Conservation (phyloP, 345 rosid genomes). For the Brassica juncea region DNA sequence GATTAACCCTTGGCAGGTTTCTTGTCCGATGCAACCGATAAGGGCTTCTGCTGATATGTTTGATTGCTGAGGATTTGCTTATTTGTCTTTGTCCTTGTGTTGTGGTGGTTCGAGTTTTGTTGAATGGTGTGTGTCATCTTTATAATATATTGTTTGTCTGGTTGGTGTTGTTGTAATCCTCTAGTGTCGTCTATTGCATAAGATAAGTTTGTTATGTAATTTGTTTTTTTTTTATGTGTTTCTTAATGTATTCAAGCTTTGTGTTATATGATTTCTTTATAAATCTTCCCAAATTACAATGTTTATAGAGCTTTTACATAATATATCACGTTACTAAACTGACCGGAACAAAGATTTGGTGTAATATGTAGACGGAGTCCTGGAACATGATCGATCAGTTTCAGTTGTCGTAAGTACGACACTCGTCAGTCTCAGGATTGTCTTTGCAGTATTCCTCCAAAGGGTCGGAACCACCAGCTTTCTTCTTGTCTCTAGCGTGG, state of each 20-base stretch:
- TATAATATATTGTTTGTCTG: neutral
- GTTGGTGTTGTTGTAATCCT: neutral
- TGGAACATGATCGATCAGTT: neutral
- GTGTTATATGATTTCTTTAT: neutral
- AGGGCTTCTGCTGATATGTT: conserved; percentile 56
- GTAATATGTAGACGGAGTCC: neutral
- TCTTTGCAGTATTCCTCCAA: conserved; percentile 90
- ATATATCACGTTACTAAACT: neutral
- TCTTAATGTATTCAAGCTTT: conserved; percentile 26
- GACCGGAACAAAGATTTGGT: neutral
- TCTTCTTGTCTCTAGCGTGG: conserved; percentile 86
- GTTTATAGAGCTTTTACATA: neutral
- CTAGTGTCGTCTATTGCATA: conserved; percentile 16
- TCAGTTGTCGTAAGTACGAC: conserved; percentile 87
- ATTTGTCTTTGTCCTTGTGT: neutral
- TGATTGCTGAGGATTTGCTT: conserved; percentile 36
- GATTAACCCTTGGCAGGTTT: conserved; percentile 69
- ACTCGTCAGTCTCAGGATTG: conserved; percentile 85
- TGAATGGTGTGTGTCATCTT: conserved; percentile 1
- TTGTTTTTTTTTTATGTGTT: neutral
- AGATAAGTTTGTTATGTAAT: conserved; percentile 21
- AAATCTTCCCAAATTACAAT: neutral
- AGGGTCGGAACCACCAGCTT: conserved; percentile 64
- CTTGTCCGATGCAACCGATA: conserved; percentile 55
- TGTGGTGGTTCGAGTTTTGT: conserved; percentile 23